A percentile compares a stretch with the other conserved stretches of the same genome.
These are phyloP conservation scores for Physaria fendleri DNA, from an alignment of 345 rosid species.

Conservation along the genomic window DNA sequence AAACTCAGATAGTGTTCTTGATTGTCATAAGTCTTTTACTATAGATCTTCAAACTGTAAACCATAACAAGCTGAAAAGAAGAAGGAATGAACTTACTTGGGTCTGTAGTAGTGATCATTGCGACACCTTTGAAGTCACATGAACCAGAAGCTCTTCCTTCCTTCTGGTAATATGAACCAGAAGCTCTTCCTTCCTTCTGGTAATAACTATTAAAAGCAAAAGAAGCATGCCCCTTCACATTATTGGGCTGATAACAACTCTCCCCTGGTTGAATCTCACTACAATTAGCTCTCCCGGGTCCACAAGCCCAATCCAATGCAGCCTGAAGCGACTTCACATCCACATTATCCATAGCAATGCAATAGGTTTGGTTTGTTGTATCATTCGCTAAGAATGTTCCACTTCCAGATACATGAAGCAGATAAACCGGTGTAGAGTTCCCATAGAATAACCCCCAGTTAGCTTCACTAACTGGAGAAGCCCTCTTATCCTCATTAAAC, in stretches of 20 bases:
- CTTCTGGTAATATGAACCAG: conserved; percentile 87
- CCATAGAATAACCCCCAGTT: conserved; percentile 89
- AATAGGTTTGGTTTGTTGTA: conserved; percentile 86
- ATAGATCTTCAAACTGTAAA: conserved; percentile 6
- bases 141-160: conserved; percentile 70
- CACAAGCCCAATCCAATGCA: conserved; percentile 98
- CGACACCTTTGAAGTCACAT: conserved; percentile 96
- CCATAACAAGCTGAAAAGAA: background rate
- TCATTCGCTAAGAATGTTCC: conserved; percentile 86
- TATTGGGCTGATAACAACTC: conserved; percentile 80
- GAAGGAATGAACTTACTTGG: conserved; percentile 60
- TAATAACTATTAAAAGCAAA: conserved; percentile 97
- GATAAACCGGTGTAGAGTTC: conserved; percentile 72
- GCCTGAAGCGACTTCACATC: conserved; percentile 75
- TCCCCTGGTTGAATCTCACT: conserved; percentile 94
- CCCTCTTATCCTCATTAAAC: conserved; percentile 83
- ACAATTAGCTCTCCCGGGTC: conserved; percentile 84
- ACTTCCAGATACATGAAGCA: conserved; percentile 90
- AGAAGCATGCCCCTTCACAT: conserved; percentile 79
- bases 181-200: conserved; percentile 66
- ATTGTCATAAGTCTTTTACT: background rate
- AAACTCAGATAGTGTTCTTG: background rate
- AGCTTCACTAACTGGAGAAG: conserved; percentile 73
- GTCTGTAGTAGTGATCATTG: conserved; percentile 87
- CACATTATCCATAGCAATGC: conserved; percentile 64